Base-by-base conservation (phyloP, 768 basidiomycete species). In the Clathrus columnatus region DNA sequence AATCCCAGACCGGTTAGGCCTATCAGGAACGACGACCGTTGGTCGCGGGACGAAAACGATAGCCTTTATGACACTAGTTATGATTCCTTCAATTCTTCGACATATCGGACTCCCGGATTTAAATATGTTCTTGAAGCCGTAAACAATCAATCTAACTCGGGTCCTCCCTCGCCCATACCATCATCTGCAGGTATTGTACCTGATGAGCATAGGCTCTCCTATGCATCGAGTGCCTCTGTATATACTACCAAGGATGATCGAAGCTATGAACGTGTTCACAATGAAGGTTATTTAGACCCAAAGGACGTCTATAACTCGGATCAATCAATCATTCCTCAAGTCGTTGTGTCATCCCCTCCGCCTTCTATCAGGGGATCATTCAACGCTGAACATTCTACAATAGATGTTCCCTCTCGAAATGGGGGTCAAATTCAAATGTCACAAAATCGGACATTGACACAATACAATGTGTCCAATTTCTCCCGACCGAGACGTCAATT, bases 401-500 rank as follows among this genome's bases (percentile, higher is more conserved):
- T 29, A 27, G 43, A 41, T 30, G 24, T 44, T 32, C 18, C 53
- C 24, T 53, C 29, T 24, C 51, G 21, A 18, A 55, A 30, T 27
- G 54, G n/a, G n/a, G n/a, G n/a, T n/a, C n/a, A n/a, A n/a, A n/a
- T n/a, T n/a, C n/a, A 50, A 17, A 43, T 42, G 20, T 16, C 43
- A 8, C 27, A 50, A 17, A 18, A 20, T 8, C 57, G 50, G 18
- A 60, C 67, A 54, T 73, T 77, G 20, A 69, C 72, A 46, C 77
- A 55, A 21, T 55, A 77, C 6, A 73, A 80, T 30, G 67, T 73
- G 14, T 65, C 75, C 27, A 87, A 85, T 63, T 86, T 82, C 62
- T 86, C 86, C 21, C 72, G 83, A 48, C 83, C 84, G 46, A 75
- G 77, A 51, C 76, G 78, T 20, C 74, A 76, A 17, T 67, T 67